Percentiles rank a stretch among this genome's conserved stretches.
phyloP scores from a whole-genome alignment of 169 alveolate species.

The Sarcocystis neurona region DNA sequence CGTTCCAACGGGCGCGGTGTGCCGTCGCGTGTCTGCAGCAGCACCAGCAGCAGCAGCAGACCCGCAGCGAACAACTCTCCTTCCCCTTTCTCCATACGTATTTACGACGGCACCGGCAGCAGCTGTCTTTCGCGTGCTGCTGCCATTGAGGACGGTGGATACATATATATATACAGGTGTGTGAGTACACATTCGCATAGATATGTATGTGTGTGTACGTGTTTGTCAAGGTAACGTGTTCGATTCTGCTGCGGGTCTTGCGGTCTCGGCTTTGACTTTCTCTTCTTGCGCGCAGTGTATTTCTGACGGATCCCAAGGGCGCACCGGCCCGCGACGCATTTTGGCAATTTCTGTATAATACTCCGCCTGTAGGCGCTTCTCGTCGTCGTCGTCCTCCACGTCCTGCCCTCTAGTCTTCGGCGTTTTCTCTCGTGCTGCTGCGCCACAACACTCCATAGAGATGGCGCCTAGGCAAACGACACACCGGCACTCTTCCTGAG shows the following conservation, averaged over 20 bases:
- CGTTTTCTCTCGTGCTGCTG: no score
- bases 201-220: neutral
- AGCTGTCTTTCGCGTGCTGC: neutral
- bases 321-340: neutral
- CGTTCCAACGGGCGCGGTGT: no score
- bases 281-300: neutral
- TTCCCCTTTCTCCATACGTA: no score
- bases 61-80: neutral
- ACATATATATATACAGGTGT: neutral
- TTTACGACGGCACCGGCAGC: no score
- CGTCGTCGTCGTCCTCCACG: neutral
- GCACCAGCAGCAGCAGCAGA: no score
- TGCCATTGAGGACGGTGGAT: neutral
- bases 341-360: neutral
- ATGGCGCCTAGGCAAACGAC: no score
- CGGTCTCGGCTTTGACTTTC: neutral
- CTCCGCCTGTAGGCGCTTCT: neutral
- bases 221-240: no score
- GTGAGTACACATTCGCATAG: neutral
- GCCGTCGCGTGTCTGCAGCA: no score
- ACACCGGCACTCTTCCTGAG: no score
- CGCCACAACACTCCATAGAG: no score
- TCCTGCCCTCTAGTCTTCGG: neutral
- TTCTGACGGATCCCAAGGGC: slow-evolving; percentile 14
- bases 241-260: no score